A percentile compares a stretch with the other conserved stretches of the same genome.
phyloP scores from a whole-genome alignment of 768 basidiomycete genomes.

The Lentinus brumalis region DNA sequence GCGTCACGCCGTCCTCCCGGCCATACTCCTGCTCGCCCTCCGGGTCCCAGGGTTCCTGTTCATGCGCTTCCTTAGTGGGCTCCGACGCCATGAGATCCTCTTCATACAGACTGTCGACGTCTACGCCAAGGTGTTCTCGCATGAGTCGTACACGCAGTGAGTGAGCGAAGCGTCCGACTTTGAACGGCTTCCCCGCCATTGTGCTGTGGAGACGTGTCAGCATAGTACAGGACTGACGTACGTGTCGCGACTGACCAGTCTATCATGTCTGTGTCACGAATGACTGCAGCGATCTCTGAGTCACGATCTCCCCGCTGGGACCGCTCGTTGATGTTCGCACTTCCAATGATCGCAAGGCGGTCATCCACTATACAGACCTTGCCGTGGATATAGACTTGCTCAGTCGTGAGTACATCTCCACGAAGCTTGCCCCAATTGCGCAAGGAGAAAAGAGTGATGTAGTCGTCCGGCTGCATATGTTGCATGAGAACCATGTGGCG shows the following conservation, averaged over 20 bases:
- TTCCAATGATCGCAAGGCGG: constrained; percentile 90
- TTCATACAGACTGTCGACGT: constrained; percentile 86
- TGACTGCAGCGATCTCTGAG: constrained; percentile 90
- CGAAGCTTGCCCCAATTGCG: constrained; percentile 93
- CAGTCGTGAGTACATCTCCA: constrained; percentile 81
- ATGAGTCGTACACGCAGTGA: constrained; percentile 90
- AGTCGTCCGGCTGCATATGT: constrained; percentile 78
- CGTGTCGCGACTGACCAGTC: constrained; percentile 56
- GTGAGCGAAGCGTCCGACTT: constrained; percentile 97
- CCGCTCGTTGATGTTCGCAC: constrained; percentile 97
- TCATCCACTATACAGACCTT: constrained; percentile 93
- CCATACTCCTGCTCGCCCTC: constrained; percentile 63
- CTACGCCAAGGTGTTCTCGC: constrained; percentile 94
- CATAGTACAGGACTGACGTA: neutral
- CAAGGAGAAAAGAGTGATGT: constrained; percentile 88
- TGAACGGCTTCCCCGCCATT: constrained; percentile 93
- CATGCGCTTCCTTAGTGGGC: constrained; percentile 50
- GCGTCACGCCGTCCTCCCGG: constrained; percentile 40
- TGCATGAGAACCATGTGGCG: neutral
- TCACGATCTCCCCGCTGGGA: constrained; percentile 96
- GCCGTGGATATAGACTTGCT: constrained; percentile 62
- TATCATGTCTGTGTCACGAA: constrained; percentile 89
- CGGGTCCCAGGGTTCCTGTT: constrained; percentile 72
- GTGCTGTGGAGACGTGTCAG: constrained; percentile 46
- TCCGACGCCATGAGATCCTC: constrained; percentile 64